Base-by-base conservation (phyloP, 129 eudicot genomes). In the Ambrosia artemisiifolia region DNA sequence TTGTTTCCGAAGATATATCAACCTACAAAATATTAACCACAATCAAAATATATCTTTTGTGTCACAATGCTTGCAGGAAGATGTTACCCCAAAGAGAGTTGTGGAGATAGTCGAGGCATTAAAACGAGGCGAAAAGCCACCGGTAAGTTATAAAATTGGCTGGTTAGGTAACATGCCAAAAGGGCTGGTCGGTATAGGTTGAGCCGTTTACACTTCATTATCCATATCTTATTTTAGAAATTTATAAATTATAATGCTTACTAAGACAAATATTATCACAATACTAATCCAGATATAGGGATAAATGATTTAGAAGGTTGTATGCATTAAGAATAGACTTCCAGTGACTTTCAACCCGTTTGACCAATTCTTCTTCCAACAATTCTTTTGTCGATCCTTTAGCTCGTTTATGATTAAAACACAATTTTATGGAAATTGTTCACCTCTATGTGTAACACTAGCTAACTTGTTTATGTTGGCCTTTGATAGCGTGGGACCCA, bases 91-190 rank as follows among this genome's bases (percentile, higher is more conserved):
- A 56, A 75, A 95, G 73, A 72, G 70, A 76, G 97, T 91, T 7
- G 95, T 95, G 35, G 99, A 95, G 75, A 91, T 95, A 72, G 97
- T 95, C 1, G 99, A 95, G 88, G 92, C 86, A 17, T 62, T 95
- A 32, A 84, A 84, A 78, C 87, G 91, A 85, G 99, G 99, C 56
- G 99, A 95, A 67, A 95, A 95, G 84, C 99, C 97, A 65, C 97
- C 91, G 51, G 99, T 95, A 86, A 95, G 93, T 40, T 44, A 61
- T 20, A 4, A 40, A 65, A 63, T 63, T 11, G 46, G 42, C 3
- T 7, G 11, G 30, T 62, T 35, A 28, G 18, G 40, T 46, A 46
- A 20, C 11, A 13, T 40, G 44, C 43, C 67, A 71, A 55, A 24
- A 7, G 59, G 75, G 19, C 44, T 10, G 54, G 18, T 38, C 8